These are phyloP conservation scores for Monilinia fructicola DNA, from an alignment of 2,329 filamentous ascomycete genomes.

Conservation along the genomic window DNA sequence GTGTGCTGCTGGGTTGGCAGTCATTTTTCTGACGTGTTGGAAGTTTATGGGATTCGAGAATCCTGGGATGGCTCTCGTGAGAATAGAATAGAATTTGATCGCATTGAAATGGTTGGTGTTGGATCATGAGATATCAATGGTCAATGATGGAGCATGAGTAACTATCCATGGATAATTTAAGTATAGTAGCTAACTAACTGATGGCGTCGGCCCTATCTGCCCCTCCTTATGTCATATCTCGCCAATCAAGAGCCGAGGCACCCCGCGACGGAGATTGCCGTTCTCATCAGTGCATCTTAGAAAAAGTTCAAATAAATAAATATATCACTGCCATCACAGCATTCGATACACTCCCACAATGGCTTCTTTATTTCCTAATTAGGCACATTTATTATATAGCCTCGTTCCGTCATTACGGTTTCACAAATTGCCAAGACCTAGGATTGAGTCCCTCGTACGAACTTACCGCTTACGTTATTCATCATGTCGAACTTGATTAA, in stretches of 20 bases:
- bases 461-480: not conserved
- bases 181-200: too few relatives aligned
- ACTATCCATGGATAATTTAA: too few relatives aligned
- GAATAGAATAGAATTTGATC: not conserved
- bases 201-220: not conserved
- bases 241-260: slow-evolving; percentile 14
- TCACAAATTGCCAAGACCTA: not conserved
- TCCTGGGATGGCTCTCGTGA: not conserved
- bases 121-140: not conserved
- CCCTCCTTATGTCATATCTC: slow-evolving; percentile 15
- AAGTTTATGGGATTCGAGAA: not conserved
- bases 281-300: not conserved
- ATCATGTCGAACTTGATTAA: slow-evolving; percentile 38
- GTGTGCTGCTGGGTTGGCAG: slow-evolving; percentile 27
- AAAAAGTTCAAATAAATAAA: slow-evolving; percentile 14
- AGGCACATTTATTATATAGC: not conserved
- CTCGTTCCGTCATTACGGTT: not conserved
- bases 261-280: slow-evolving; percentile 20
- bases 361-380: not conserved
- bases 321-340: not conserved
- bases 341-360: not conserved
- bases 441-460: not conserved
- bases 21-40: slow-evolving; percentile 21
- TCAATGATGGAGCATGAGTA: not conserved
- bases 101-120: not conserved